Conservation (phyloP, 2,329 filamentous ascomycete species). For the Exophiala spinifera region DNA sequence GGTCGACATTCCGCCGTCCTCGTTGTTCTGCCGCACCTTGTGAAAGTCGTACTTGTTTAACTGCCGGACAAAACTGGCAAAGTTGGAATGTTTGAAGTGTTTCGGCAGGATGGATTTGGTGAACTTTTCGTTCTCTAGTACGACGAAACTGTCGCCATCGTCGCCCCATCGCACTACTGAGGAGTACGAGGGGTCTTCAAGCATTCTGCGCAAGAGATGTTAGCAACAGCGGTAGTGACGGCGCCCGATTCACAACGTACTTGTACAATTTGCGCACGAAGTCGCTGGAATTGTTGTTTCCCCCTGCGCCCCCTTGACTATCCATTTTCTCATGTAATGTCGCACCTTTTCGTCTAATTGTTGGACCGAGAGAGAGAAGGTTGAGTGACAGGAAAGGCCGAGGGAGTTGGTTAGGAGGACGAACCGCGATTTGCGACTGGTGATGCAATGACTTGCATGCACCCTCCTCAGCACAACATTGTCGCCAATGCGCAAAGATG, state of each 20-base stretch:
- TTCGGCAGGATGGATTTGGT: slow-evolving; percentile 96
- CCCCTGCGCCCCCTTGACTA: slow-evolving; percentile 35
- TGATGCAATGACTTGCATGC: slow-evolving; percentile 21
- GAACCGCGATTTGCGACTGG: neutral
- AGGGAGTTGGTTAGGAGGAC: neutral
- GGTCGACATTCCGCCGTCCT: slow-evolving; percentile 76
- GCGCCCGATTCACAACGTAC: slow-evolving; percentile 53
- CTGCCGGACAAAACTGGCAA: slow-evolving; percentile 93
- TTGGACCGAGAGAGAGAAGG: no score
- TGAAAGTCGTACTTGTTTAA: slow-evolving; percentile 98
- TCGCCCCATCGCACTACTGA: slow-evolving; percentile 95
- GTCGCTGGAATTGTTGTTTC: slow-evolving; percentile 84
- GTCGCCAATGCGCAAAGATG: slow-evolving; percentile 6
- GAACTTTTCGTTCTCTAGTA: slow-evolving; percentile 97
- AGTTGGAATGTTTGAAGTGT: slow-evolving; percentile 99
- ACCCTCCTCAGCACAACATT: slow-evolving; percentile 12
- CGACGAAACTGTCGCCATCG: slow-evolving; percentile 92
- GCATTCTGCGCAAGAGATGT: slow-evolving; percentile 62
- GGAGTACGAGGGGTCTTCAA: slow-evolving; percentile 90
- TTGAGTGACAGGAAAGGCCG: neutral
- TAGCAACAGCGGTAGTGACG: slow-evolving; percentile 11
- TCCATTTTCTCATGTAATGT: slow-evolving; percentile 15
- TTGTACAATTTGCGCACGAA: slow-evolving; percentile 99
- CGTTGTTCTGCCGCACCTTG: slow-evolving; percentile 89
- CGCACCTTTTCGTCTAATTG: neutral